These are phyloP conservation scores for Pseudogymnoascus sp. DNA, from an alignment of 2,329 filamentous ascomycete species.

Conservation along the genomic window DNA sequence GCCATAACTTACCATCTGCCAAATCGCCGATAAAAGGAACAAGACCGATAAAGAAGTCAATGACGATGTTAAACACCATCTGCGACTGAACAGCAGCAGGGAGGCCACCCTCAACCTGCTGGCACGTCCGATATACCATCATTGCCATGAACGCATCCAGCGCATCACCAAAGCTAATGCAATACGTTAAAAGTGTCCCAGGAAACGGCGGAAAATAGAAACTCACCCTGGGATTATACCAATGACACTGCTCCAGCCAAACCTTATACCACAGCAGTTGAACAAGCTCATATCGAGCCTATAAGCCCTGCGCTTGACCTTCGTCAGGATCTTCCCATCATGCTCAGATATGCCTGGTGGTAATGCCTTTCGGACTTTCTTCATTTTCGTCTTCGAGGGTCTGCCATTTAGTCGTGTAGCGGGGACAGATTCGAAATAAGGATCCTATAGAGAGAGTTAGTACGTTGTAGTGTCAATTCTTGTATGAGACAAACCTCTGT, in stretches of 20 bases:
- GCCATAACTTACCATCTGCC: slow-evolving; percentile 64
- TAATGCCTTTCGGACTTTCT: slow-evolving; percentile 78
- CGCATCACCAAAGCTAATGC: slow-evolving; percentile 61
- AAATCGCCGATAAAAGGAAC: slow-evolving; percentile 72
- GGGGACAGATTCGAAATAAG: slow-evolving; percentile 78
- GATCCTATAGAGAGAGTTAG: slow-evolving; percentile 54
- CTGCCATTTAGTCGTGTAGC: slow-evolving; percentile 62
- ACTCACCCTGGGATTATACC: slow-evolving; percentile 75
- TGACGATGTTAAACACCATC: slow-evolving; percentile 74
- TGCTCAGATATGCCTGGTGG: slow-evolving; percentile 76
- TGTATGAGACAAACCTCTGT: slow-evolving; percentile 36
- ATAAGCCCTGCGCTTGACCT: slow-evolving; percentile 80
- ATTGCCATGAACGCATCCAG: slow-evolving; percentile 67
- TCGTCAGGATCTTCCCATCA: slow-evolving; percentile 75
- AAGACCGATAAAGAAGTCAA: slow-evolving; percentile 69
- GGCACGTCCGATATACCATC: slow-evolving; percentile 66
- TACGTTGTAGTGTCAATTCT: slow-evolving; percentile 19
- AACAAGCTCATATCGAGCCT: slow-evolving; percentile 78
- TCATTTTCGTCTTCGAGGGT: slow-evolving; percentile 56
- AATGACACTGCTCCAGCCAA: slow-evolving; percentile 85
- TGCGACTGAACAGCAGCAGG: slow-evolving; percentile 50
- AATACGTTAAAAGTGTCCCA: slow-evolving; percentile 21
- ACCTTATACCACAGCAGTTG: slow-evolving; percentile 70
- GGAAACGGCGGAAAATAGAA: slow-evolving; percentile 14
- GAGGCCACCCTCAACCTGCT: slow-evolving; percentile 69